phyloP scores from a whole-genome alignment of 2,329 filamentous ascomycete species.

The Aureobasidium musti region DNA sequence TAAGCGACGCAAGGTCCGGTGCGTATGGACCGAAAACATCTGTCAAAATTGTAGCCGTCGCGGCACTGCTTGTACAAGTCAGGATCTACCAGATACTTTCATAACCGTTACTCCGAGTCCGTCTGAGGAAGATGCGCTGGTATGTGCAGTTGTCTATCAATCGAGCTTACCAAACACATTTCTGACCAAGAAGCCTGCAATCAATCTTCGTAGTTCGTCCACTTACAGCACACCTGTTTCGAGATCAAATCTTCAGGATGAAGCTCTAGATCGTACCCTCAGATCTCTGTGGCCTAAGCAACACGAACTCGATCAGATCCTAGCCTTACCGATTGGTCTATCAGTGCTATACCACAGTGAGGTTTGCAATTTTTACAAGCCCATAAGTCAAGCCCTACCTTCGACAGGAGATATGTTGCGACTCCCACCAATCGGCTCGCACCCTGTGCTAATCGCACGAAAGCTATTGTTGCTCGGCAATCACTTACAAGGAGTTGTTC shows the following conservation, averaged over 20 bases:
- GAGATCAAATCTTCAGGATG: neutral
- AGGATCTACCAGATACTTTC: neutral
- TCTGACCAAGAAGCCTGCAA: neutral
- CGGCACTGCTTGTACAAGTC: neutral
- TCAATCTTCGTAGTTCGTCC: neutral
- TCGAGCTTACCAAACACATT: neutral
- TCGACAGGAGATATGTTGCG: neutral
- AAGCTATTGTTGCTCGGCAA: neutral
- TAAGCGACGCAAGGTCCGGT: conserved; percentile 12
- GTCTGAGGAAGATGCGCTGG: neutral
- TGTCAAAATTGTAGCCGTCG: conserved; percentile 2
- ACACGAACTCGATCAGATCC: neutral
- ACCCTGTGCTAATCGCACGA: neutral
- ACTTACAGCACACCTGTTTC: neutral
- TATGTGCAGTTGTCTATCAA: neutral
- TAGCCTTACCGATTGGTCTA: neutral
- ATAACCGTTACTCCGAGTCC: neutral
- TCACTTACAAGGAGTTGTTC: neutral
- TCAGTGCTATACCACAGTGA: neutral
- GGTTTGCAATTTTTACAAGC: neutral
- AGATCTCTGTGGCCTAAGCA: neutral
- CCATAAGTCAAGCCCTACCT: no score
- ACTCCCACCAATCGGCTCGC: neutral
- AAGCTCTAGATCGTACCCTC: neutral
- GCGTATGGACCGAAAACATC: neutral